Evolutionary conservation across 345 rosid genomes (phyloP).

Genomic region (Excoecaria cochinchinensis): DNA sequence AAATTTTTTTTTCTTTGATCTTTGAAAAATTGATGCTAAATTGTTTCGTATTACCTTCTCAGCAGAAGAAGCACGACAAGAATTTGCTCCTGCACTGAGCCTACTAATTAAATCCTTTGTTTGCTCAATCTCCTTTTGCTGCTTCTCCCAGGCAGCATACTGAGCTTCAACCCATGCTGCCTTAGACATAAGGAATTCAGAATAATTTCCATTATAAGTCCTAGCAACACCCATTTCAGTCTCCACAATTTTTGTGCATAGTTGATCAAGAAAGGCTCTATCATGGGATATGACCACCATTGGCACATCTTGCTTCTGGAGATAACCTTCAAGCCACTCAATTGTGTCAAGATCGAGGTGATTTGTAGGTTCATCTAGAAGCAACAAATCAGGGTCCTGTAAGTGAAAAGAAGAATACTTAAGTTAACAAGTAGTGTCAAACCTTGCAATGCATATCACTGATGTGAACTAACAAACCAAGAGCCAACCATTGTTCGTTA

Average conservation of each 20-base stretch:
- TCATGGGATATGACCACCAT: conserved; percentile 98
- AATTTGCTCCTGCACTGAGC: conserved; percentile 79
- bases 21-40: too few relatives aligned
- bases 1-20: too few relatives aligned
- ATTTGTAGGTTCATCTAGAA: conserved; percentile 93
- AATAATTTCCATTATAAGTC: conserved; percentile 83
- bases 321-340: conserved; percentile 96
- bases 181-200: conserved; percentile 71
- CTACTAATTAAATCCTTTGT: conserved; percentile 69
- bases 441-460: background rate
- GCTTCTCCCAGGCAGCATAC: conserved; percentile 84
- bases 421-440: background rate
- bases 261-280: conserved; percentile 92
- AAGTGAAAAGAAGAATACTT: conserved; percentile 7
- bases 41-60: conserved; percentile 59
- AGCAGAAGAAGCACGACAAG: conserved; percentile 96
- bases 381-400: conserved; percentile 92
- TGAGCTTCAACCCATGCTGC: conserved; percentile 79
- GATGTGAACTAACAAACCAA: conserved; percentile 1
- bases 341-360: conserved; percentile 96
- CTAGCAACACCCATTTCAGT: conserved; percentile 92
- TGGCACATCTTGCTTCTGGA: conserved; percentile 85
- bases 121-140: conserved; percentile 81
- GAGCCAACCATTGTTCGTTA: background rate
- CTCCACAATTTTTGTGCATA: conserved; percentile 94